These are phyloP conservation scores for Cyclotella sp. DNA, from an alignment of 108 stramenopile species.

Conservation along the genomic window DNA sequence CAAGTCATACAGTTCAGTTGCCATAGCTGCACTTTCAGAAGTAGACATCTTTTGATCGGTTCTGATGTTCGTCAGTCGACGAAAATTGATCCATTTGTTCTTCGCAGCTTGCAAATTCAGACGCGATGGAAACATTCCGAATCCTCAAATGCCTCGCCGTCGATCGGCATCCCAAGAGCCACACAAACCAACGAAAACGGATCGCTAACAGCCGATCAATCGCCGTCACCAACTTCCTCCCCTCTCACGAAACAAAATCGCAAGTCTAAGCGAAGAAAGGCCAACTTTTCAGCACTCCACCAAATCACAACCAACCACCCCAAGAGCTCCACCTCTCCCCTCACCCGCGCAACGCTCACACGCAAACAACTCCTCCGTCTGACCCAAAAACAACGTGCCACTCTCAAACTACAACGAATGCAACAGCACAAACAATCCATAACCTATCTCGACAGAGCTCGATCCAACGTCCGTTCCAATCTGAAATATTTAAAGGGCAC, in stretches of 20 bases:
- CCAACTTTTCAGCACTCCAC: conserved; percentile 21
- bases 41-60: too few species aligned
- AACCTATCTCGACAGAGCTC: conserved; percentile 23
- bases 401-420: not conserved
- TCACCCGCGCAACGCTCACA: conserved; percentile 22
- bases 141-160: too few species aligned
- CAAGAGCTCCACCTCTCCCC: conserved; percentile 19
- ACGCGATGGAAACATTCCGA: too few species aligned
- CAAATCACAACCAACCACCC: conserved; percentile 33
- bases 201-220: too few species aligned
- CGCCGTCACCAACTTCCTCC: too few species aligned
- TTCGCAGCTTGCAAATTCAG: too few species aligned
- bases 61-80: too few species aligned
- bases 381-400: conserved; percentile 31
- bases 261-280: conserved; percentile 3
- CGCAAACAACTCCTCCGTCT: conserved; percentile 40
- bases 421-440: conserved; percentile 8
- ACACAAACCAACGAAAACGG: too few species aligned
- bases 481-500: conserved; percentile 24
- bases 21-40: too few species aligned
- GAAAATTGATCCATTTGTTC: too few species aligned
- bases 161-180: too few species aligned
- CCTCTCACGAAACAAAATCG: not conserved
- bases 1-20: too few species aligned
- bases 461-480: conserved; percentile 44